Evolutionary conservation across 306 rosid species (phyloP).

Genomic region (Prosopis cineraria): DNA sequence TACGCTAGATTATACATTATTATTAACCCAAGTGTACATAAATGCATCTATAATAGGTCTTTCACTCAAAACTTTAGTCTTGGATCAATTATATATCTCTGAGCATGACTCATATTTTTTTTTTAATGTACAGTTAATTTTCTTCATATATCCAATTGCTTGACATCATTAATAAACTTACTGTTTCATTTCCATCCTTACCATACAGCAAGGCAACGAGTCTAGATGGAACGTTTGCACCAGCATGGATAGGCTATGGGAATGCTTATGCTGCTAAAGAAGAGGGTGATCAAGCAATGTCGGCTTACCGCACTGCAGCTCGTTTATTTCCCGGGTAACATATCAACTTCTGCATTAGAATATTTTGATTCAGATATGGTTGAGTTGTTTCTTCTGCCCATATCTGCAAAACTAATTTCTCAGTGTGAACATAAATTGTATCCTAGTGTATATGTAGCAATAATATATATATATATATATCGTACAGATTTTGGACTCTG

Average conservation of each 20-base stretch:
- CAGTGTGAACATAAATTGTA: neutral
- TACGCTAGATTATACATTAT: neutral
- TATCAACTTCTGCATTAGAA: constrained; percentile 7
- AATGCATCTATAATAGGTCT: constrained; percentile 18
- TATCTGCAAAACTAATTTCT: constrained; percentile 19
- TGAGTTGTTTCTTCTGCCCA: constrained; percentile 14
- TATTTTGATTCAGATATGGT: neutral
- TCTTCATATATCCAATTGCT: constrained; percentile 8
- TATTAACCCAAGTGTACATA: constrained; percentile 6
- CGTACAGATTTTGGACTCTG: neutral
- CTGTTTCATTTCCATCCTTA: constrained; percentile 32
- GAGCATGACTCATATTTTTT: neutral
- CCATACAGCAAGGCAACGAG: constrained; percentile 83
- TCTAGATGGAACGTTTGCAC: constrained; percentile 89
- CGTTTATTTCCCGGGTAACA: constrained; percentile 93
- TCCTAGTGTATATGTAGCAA: neutral
- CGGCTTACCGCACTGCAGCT: constrained; percentile 96
- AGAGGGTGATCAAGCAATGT: constrained; percentile 99
- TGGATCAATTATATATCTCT: constrained; percentile 3
- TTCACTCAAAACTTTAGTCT: neutral
- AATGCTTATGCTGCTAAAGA: constrained; percentile 93
- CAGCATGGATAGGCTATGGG: constrained; percentile 97
- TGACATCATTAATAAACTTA: constrained; percentile 19
- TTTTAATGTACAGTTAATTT: neutral
- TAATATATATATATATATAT: too few relatives aligned